phyloP scores from a whole-genome alignment of 306 rosid species.

The Inga laurina region DNA sequence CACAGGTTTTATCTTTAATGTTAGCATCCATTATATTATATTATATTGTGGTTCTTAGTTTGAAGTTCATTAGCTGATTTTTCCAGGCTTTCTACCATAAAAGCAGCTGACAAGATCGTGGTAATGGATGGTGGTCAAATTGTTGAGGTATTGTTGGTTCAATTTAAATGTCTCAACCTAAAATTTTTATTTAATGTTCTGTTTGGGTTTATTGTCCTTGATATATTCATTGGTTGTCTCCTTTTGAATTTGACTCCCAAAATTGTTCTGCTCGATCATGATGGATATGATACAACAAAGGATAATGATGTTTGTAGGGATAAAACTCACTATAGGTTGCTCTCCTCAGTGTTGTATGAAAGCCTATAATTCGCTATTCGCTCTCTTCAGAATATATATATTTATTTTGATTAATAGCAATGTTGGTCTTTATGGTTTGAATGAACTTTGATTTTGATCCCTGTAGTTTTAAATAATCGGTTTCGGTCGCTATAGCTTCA shows the following conservation, averaged over 20 bases:
- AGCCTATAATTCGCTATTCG: neutral
- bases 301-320: neutral
- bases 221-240: neutral
- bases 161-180: conserved; percentile 21
- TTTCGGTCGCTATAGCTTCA: too few species aligned
- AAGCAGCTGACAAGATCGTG: conserved; percentile 93
- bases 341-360: conserved; percentile 20
- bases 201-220: conserved; percentile 16
- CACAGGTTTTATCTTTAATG: conserved; percentile 62
- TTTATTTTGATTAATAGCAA: too few species aligned
- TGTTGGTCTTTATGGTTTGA: too few species aligned
- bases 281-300: neutral
- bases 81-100: conserved; percentile 91
- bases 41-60: conserved; percentile 11
- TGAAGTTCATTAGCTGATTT: conserved; percentile 20
- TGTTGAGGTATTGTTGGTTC: conserved; percentile 67
- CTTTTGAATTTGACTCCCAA: neutral
- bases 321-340: neutral
- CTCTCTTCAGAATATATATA: neutral
- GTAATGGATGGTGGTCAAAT: conserved; percentile 85
- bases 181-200: neutral
- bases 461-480: too few species aligned
- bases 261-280: conserved; percentile 26
- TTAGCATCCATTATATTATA: conserved; percentile 9
- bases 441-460: too few species aligned